Percentiles rank a stretch among this genome's conserved stretches.
Conservation (phyloP, 148 eudicot genomes). For the Vaccinium myrtillus region DNA sequence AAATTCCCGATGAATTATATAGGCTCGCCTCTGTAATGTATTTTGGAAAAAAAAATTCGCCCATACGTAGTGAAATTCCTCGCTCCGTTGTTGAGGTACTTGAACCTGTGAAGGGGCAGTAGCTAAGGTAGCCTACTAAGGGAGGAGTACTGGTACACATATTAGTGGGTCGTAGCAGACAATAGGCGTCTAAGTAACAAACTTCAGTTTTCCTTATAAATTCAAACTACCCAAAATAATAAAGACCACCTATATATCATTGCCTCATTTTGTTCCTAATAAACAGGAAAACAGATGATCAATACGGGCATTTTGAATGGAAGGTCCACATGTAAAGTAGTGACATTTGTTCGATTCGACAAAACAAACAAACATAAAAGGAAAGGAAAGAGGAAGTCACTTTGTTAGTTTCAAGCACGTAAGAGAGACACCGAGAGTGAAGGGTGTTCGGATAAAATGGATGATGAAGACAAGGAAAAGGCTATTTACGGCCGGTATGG, state of each 20-base stretch:
- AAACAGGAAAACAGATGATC: neutral
- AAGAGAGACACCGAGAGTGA: neutral
- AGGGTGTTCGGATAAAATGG: neutral
- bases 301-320: neutral
- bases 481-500: neutral
- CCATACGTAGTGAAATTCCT: too few species aligned
- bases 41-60: too few species aligned
- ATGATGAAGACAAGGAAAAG: neutral
- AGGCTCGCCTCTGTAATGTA: too few species aligned
- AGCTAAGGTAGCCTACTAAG: too few species aligned
- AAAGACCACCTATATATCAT: neutral
- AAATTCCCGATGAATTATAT: too few species aligned
- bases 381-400: neutral
- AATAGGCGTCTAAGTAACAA: neutral
- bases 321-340: neutral
- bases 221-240: neutral
- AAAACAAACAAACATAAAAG: neutral
- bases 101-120: too few species aligned
- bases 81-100: too few species aligned
- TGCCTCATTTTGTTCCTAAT: conserved; percentile 3
- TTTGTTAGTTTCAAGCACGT: neutral
- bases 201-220: neutral
- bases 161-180: too few species aligned
- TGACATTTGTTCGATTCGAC: neutral
- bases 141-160: too few species aligned